Base-by-base conservation (phyloP, 306 rosid genomes). In the Luffa aegyptiaca region DNA sequence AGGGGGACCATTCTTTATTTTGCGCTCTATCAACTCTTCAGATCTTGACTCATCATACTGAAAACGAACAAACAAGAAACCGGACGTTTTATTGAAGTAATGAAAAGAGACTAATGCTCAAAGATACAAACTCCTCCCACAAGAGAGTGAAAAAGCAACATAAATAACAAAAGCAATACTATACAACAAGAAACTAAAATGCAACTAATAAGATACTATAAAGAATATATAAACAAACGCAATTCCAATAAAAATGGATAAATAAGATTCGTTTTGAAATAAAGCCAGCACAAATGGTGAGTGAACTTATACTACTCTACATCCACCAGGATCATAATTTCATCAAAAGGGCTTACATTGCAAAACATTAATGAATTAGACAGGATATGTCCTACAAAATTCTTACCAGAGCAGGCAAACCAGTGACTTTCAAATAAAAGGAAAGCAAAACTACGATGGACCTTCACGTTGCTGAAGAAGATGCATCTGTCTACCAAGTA, bases 31-130 rank as follows among this genome's bases (percentile, higher is more conserved):
- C 79, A 79, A 33, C 75, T 89, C 92, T 82, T 89, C 90, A 6
- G 93, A 85, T 79, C 81, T 88, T n/a, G 92, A 88, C n/a, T 92
- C 93, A 66, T 90, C 93, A 52, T 81, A 84, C 97, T 93, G 88
- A 72, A 80, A 31, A 66, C 13, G 3, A 49, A 31, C 31, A 70
- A 26, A 26, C 31, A 26, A 26, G 31, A 26, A 26, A 26, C 31
- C 0, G 1, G 31, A 26, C 31, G 31, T 26, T 26, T 26, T 26
- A 26, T 26, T 26, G 31, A 26, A 26, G 31, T 26, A 26, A 26
- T 26, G 31, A 26, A 26, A 26, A 26, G 31, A 26, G 31, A 26
- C 31, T 26, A 26, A 26, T 26, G 31, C 31, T 26, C 31, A 26
- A 26, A 26, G 31, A 26, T 26, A 1, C 31, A 26, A 26, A 26